Conservation (phyloP, 176 grass and related monocot species). For the Chrysopogon serrulatus region DNA sequence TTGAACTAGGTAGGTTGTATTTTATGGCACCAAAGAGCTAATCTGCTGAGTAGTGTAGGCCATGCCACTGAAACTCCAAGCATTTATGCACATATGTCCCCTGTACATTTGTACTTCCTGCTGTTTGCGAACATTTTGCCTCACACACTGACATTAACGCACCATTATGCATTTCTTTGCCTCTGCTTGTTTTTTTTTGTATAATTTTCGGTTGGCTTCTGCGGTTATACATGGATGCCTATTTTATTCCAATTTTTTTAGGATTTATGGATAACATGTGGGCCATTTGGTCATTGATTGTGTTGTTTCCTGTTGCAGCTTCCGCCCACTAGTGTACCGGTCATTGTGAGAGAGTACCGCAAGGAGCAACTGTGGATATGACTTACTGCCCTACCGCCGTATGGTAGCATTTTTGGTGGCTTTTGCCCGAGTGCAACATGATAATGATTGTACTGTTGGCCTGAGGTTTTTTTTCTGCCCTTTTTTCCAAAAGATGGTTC, state of each 20-base stretch:
- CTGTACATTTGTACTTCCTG: neutral
- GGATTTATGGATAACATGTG: neutral
- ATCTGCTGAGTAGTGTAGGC: neutral
- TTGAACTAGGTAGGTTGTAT: neutral
- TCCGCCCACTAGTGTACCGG: slow-evolving; percentile 71
- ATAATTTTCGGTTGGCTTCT: neutral
- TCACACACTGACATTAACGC: neutral
- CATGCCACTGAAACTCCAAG: neutral
- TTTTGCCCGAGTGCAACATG: neutral
- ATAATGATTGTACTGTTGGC: slow-evolving; percentile 20
- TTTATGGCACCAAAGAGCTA: neutral
- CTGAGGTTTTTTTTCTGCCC: neutral
- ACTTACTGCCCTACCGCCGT: neutral
- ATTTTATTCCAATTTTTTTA: neutral
- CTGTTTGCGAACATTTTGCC: neutral
- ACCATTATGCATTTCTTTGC: neutral
- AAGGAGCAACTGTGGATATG: slow-evolving; percentile 76
- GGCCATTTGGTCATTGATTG: neutral
- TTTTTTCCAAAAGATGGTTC: slow-evolving; percentile 12
- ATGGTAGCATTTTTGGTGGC: slow-evolving; percentile 35
- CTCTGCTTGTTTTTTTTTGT: neutral
- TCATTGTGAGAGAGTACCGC: slow-evolving; percentile 71
- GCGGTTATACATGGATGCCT: neutral
- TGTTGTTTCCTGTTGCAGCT: slow-evolving; percentile 39
- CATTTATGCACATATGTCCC: neutral